Evolutionary conservation across 768 basidiomycete species (phyloP), one percentile per base, ranked within the genome.

Genomic region (Podaxis sp.): DNA sequence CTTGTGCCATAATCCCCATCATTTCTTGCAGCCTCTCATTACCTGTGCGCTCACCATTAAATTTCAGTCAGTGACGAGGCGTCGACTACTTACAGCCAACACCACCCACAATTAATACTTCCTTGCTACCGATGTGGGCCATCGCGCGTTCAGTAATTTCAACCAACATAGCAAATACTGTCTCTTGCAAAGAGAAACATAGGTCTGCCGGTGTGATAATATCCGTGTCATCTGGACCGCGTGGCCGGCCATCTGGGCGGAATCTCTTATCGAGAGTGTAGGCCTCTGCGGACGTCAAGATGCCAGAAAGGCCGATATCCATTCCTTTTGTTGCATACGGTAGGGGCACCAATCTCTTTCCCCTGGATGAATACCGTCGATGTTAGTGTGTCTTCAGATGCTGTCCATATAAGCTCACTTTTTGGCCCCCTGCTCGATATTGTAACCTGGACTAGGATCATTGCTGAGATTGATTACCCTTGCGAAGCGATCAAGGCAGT

Each of bases 81-180:
- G 29, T 29, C 15, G 36, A 46, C 56, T 24, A 84, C 93, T 79
- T 74, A 96, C 96, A 95, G n/a, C 97, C 97, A n/a, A 99, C 97
- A 37, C 97, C 97, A 3, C 97, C 97, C 7, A 99, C 97, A 59
- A 99, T 95, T 43, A 99, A 82, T 1, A 98, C 96, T 69, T 99
- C 96, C 73, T 85, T 93, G 68, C 94, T 96, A 11, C 92, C 92
- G 22, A 98, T 96, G 74, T 98, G 97, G 29, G 97, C 97, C 97
- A 99, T 98, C 9, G 97, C 97, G 41, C 97, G 82, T 74, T 99
- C 97, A 0, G 97, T 98, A 64, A 98, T 99, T 76, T 99, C 97
- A 15, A 99, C 97, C 2, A 99, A 81, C 97, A 99, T 99, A 0
- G 96, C 91, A 73, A 91, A 99, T 0, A 98, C 88, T 0, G 93